These are phyloP conservation scores for Rhizoclosmatium sp. DNA, from an alignment of 192 early-diverging fungal species.

Conservation along the genomic window DNA sequence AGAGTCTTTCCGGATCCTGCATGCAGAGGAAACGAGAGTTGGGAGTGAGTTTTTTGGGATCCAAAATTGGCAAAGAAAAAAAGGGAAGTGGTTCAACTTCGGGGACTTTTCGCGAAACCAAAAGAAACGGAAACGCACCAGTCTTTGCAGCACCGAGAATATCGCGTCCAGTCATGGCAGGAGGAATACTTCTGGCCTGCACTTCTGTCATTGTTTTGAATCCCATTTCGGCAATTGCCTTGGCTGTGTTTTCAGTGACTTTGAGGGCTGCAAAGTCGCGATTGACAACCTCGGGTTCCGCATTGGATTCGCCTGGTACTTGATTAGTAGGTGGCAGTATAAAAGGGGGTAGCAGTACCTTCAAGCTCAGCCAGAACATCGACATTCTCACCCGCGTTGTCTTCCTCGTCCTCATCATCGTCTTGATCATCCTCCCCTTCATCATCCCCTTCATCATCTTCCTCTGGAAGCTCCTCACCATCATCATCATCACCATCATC, in stretches of 20 bases:
- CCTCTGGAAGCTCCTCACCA: slow-evolving; percentile 6
- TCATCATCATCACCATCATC: slow-evolving; percentile 1
- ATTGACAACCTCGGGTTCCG: slow-evolving; percentile 38
- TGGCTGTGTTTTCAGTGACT: slow-evolving; percentile 80
- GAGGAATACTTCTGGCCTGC: slow-evolving; percentile 94
- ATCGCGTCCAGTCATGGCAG: slow-evolving; percentile 95
- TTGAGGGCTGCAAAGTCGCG: slow-evolving; percentile 78
- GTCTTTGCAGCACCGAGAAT: slow-evolving; percentile 99
- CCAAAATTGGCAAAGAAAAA: background rate
- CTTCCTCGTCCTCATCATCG: slow-evolving; percentile 21
- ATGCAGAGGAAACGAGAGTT: too few relatives aligned
- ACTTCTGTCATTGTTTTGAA: slow-evolving; percentile 96
- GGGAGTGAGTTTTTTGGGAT: background rate
- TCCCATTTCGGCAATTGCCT: slow-evolving; percentile 87
- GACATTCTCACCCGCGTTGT: background rate
- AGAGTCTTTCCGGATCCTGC: slow-evolving; percentile 74
- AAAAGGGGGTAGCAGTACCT: background rate
- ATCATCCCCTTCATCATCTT: slow-evolving; percentile 19
- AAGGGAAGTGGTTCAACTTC: background rate
- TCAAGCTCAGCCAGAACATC: slow-evolving; percentile 23
- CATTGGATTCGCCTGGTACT: background rate
- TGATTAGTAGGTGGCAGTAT: background rate
- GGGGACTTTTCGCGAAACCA: background rate
- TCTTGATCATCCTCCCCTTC: slow-evolving; percentile 5
- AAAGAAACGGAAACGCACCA: slow-evolving; percentile 48